Percentiles rank a stretch among this genome's conserved stretches.
Evolutionary conservation across 1,139 yeast genomes (phyloP).

Genomic region (Protomyces lactucae-debilis): DNA sequence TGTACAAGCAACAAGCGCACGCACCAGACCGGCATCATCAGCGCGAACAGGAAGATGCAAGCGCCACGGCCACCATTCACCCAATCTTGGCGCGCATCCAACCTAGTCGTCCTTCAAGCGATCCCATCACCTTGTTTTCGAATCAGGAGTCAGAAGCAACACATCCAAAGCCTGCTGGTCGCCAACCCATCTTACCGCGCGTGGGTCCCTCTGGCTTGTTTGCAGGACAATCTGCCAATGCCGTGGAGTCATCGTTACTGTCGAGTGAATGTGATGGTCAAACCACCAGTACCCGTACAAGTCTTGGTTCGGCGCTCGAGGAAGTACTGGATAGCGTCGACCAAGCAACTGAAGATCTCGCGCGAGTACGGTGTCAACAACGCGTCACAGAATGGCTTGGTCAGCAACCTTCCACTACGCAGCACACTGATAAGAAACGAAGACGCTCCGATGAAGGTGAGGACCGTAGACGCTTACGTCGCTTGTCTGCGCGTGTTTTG

Average conservation of each 20-base stretch:
- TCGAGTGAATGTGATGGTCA: background rate
- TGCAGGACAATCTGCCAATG: background rate
- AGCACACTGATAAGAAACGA: background rate
- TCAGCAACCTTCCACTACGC: background rate
- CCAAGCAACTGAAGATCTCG: conserved; percentile 8
- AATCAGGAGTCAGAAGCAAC: background rate
- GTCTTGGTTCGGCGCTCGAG: conserved; percentile 12
- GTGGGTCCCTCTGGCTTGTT: conserved; percentile 12
- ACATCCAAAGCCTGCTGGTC: background rate
- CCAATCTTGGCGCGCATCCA: background rate
- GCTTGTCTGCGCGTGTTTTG: background rate
- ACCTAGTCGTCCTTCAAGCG: conserved; percentile 13
- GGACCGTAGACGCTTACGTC: background rate
- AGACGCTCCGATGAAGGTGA: background rate
- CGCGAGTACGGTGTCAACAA: conserved; percentile 9
- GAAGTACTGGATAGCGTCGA: conserved; percentile 25
- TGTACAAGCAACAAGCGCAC: conserved; percentile 12
- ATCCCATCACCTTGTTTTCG: conserved; percentile 17
- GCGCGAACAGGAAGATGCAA: background rate
- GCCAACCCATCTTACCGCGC: conserved; percentile 12
- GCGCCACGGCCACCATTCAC: background rate
- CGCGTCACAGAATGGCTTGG: conserved; percentile 23
- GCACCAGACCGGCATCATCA: conserved; percentile 5
- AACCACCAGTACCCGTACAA: background rate
- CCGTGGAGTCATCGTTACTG: background rate